Evolutionary conservation across 257 asterid species (phyloP).

Genomic region (Coffea canephora): DNA sequence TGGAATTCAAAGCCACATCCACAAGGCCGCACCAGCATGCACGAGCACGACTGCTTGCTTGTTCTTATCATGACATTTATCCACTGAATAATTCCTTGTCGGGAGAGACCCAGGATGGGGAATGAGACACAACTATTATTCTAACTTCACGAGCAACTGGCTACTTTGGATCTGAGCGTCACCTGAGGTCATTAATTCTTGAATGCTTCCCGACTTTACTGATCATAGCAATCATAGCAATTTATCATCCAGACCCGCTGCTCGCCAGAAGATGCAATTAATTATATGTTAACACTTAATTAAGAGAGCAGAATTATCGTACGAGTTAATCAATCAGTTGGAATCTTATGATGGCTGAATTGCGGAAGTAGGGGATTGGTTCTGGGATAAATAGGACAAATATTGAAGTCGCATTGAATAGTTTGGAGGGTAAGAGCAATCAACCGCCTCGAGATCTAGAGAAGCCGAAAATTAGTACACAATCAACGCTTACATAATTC

Average conservation of each 20-base stretch:
- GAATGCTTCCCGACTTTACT: not conserved
- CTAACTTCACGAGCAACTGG: not conserved
- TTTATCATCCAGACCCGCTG: not conserved
- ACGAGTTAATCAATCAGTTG: not conserved
- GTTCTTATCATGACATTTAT: conserved; percentile 21
- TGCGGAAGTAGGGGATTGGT: not conserved
- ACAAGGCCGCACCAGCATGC: conserved; percentile 10
- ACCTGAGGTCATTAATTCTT: not conserved
- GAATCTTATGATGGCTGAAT: not conserved
- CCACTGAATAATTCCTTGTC: conserved; percentile 25
- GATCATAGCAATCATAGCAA: not conserved
- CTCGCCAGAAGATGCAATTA: not conserved
- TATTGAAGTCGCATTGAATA: conserved; percentile 10
- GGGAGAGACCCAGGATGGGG: conserved; percentile 17
- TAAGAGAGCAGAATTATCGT: not conserved
- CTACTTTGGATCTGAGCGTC: not conserved
- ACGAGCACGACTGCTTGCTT: conserved; percentile 8
- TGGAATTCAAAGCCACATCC: not conserved
- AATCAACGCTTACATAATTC: conserved; percentile 17
- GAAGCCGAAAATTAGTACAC: conserved; percentile 6
- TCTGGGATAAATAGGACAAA: not conserved
- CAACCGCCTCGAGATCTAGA: conserved; percentile 26
- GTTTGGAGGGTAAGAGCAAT: conserved; percentile 13
- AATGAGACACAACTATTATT: conserved; percentile 14
- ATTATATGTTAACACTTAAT: not conserved